Evolutionary conservation across 768 basidiomycete species (phyloP), one percentile per base, ranked within the genome.

Genomic region (Macrolepiota fuliginosa): DNA sequence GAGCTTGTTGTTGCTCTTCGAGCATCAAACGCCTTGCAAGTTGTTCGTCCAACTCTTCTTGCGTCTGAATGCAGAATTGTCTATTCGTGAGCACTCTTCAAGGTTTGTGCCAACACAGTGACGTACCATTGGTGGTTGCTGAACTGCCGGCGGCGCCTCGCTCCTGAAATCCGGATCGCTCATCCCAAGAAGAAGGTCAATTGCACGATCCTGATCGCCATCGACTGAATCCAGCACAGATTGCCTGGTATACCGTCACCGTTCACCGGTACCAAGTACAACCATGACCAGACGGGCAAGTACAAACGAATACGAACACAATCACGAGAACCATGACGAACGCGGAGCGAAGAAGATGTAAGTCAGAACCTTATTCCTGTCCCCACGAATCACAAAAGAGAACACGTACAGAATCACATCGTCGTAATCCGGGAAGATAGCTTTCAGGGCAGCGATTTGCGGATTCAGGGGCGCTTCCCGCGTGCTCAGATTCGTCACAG

Each of bases 361-460:
- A 35, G 22, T 36, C 15, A 54, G 42, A 27, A 36, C 35, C n/a
- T 37, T 12, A 46, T 53, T 27, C 17, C 42, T 24, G 25, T 32
- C 17, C 17, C 39, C 17, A 27, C 22, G n/a, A 24, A 49, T 49
- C 15, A 19, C 19, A 25, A 32, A 32, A 32, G 29, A 7, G 40
- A 35, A 22, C 25, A 79, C 85, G 54, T 67, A 89, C 87, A 94
- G 74, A 54, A 92, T 76, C n/a, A 79, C 69, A 54, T 87, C 83
- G 63, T 94, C 91, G 66, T 91, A 92, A 72, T 89, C 88, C 5
- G 91, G 91, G 71, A 93, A 93, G 80, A 92, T 87, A 7, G 79
- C 82, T 50, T 81, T 82, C 51, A 92, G 76, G 0, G 76, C 74
- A 10, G 81, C 76, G 47, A 89, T 72, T n/a, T 78, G 75, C 1